phyloP scores from a whole-genome alignment of 2,329 filamentous ascomycete species.

The Aspergillus aculeatinus region DNA sequence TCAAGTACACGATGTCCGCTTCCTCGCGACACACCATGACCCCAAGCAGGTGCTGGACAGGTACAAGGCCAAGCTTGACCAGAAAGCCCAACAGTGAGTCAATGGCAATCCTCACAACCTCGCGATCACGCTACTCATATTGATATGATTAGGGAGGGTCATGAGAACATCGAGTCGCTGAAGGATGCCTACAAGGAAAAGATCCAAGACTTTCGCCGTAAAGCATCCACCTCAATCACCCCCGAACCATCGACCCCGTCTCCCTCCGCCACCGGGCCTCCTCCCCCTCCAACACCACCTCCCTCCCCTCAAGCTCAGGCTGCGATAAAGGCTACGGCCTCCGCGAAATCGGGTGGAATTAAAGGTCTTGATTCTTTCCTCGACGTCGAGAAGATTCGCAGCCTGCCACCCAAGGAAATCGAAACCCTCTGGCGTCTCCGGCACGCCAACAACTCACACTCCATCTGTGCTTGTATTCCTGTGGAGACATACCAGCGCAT shows the following conservation, averaged over 20 bases:
- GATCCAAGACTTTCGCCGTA: conserved; percentile 69
- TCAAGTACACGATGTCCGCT: conserved; percentile 87
- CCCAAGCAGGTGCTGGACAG: conserved; percentile 70
- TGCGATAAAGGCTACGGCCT: conserved; percentile 42
- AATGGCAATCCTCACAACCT: background rate
- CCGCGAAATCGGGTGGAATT: conserved; percentile 54
- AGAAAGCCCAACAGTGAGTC: conserved; percentile 69
- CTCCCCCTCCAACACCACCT: conserved; percentile 38
- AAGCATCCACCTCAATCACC: conserved; percentile 59
- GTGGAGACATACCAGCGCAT: conserved; percentile 71
- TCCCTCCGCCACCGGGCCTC: conserved; percentile 36
- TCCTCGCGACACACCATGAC: conserved; percentile 74
- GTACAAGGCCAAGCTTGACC: conserved; percentile 80
- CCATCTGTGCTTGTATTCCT: conserved; percentile 82
- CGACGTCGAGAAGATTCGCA: conserved; percentile 73
- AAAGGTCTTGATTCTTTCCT: conserved; percentile 69
- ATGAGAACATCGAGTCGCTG: conserved; percentile 58
- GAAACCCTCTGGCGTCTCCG: conserved; percentile 86
- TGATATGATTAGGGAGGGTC: conserved; percentile 58
- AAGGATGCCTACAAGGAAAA: conserved; percentile 82
- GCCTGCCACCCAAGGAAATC: conserved; percentile 76
- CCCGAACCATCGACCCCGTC: conserved; percentile 41
- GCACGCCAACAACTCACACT: conserved; percentile 69
- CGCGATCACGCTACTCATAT: conserved; percentile 1
- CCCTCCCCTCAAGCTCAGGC: conserved; percentile 35